These are phyloP conservation scores for Solanum rostratum DNA, from an alignment of 257 asterid species.

Conservation along the genomic window DNA sequence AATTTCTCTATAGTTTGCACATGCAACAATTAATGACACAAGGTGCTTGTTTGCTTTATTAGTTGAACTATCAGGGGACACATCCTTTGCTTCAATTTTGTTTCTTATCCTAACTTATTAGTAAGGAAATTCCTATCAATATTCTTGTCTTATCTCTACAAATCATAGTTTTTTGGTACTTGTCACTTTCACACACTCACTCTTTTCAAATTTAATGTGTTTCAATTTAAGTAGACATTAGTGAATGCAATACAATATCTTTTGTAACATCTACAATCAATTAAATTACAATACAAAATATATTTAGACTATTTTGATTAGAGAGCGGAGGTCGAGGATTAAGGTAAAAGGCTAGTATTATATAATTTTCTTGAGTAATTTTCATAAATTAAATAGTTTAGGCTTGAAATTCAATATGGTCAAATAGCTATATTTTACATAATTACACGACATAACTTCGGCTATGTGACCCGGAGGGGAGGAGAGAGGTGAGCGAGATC, in stretches of 20 bases:
- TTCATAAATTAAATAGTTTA: too few relatives aligned
- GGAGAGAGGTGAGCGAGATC: too few relatives aligned
- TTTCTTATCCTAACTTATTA: slow-evolving; percentile 23
- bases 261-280: not conserved
- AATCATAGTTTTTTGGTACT: slow-evolving; percentile 16
- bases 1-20: slow-evolving; percentile 28
- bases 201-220: not conserved
- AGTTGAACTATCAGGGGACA: slow-evolving; percentile 43
- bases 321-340: rapidly evolving
- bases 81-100: slow-evolving; percentile 29
- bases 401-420: too few relatives aligned
- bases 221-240: not conserved
- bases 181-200: slow-evolving; percentile 6
- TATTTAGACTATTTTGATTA: not conserved
- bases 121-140: slow-evolving; percentile 4
- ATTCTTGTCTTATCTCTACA: slow-evolving; percentile 11
- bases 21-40: slow-evolving; percentile 58
- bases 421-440: too few relatives aligned
- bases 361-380: too few relatives aligned
- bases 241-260: not conserved
- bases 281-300: not conserved
- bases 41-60: slow-evolving; percentile 39
- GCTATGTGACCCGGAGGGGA: too few relatives aligned
- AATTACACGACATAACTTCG: too few relatives aligned
- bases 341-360: not conserved